These are phyloP conservation scores for Fraxinus greggii DNA, from an alignment of 305 asterid genomes.

Conservation along the genomic window DNA sequence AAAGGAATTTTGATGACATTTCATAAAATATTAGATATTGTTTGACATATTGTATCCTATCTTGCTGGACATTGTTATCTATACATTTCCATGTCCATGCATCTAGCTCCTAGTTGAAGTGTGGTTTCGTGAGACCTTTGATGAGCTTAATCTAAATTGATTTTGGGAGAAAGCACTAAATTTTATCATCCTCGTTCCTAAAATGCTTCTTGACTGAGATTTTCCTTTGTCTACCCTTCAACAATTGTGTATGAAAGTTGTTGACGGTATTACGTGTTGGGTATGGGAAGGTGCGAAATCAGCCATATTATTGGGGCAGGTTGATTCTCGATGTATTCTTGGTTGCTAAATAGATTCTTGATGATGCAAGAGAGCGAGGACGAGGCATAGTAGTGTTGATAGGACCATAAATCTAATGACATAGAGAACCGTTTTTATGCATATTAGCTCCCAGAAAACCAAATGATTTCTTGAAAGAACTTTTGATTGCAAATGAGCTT, in stretches of 20 bases:
- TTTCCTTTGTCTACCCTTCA: not conserved
- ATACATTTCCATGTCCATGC: not conserved
- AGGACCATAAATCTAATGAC: not conserved
- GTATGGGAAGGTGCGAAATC: not conserved
- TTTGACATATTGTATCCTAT: not conserved
- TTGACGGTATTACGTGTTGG: not conserved
- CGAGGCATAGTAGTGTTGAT: not conserved
- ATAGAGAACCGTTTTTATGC: not conserved
- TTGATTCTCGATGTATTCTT: not conserved
- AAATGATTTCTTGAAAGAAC: not conserved
- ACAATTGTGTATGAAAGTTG: not conserved
- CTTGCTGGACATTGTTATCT: not conserved
- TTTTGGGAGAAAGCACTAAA: not conserved
- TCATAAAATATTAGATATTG: not conserved
- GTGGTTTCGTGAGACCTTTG: not conserved
- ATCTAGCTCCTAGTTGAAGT: not conserved
- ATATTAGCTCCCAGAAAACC: not conserved
- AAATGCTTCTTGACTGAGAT: not conserved
- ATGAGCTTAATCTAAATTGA: not conserved
- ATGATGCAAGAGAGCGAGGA: not conserved
- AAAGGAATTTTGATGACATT: not conserved
- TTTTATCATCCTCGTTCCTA: not conserved
- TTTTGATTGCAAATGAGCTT: conserved; percentile 6
- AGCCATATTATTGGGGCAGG: not conserved
- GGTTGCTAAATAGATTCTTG: not conserved